Evolutionary conservation across 2,329 filamentous ascomycete genomes (phyloP).

Genomic region (Didymella keratinophila): DNA sequence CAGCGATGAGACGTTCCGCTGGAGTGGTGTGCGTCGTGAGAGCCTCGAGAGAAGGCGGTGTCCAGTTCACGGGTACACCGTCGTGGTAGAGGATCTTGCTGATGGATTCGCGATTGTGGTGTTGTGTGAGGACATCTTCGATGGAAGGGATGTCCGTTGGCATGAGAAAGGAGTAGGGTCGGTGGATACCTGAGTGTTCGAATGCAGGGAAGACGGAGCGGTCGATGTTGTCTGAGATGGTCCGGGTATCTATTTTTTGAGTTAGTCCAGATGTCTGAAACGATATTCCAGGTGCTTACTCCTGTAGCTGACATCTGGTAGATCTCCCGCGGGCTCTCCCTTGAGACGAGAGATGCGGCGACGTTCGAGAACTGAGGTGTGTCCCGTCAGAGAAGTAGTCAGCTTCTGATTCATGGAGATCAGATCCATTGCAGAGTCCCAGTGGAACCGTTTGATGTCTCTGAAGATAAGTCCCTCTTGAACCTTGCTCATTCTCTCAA

Average conservation of each 20-base stretch:
- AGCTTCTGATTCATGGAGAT: constrained; percentile 36
- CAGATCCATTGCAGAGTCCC: constrained; percentile 40
- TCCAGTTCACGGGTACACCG: constrained; percentile 8
- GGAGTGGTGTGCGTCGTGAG: background rate
- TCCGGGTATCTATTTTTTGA: constrained; percentile 24
- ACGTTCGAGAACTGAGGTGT: constrained; percentile 42
- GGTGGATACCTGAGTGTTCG: constrained; percentile 17
- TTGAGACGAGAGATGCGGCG: constrained; percentile 43
- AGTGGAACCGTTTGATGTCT: constrained; percentile 39
- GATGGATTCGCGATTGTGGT: constrained; percentile 19
- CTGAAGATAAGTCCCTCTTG: constrained; percentile 36
- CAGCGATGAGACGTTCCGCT: background rate
- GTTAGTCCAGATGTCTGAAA: constrained; percentile 16
- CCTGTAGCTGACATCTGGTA: constrained; percentile 27
- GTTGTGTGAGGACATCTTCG: constrained; percentile 17
- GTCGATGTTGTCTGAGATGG: constrained; percentile 42
- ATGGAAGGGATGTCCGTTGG: constrained; percentile 23
- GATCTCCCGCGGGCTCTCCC: constrained; percentile 32
- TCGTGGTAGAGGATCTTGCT: constrained; percentile 27
- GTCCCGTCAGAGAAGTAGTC: constrained; percentile 41
- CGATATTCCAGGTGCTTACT: constrained; percentile 25
- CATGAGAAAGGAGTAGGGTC: constrained; percentile 24
- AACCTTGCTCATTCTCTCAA: constrained; percentile 41
- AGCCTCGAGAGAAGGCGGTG: background rate
- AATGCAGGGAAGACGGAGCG: constrained; percentile 35